Evolutionary conservation across 164 flowering plant species (phyloP).

Genomic region (Tetrastigma voinierianum): DNA sequence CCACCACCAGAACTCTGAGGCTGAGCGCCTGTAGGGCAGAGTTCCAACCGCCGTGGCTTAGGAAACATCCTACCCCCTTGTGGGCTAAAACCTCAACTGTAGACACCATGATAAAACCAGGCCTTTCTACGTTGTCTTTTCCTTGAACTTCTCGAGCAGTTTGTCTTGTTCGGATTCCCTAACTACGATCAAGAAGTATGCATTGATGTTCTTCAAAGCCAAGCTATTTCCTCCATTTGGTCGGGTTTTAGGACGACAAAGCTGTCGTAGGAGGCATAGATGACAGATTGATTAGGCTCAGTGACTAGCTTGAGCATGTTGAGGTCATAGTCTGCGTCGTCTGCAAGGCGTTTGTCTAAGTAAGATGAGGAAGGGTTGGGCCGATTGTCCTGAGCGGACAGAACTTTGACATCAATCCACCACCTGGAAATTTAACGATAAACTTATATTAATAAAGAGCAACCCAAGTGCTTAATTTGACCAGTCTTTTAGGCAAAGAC

Average conservation of each 20-base stretch:
- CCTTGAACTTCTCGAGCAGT: neutral
- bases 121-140: neutral
- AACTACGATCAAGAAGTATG: constrained; percentile 7
- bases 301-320: neutral
- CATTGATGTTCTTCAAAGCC: neutral
- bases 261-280: neutral
- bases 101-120: constrained; percentile 5
- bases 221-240: constrained; percentile 11
- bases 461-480: too few relatives aligned
- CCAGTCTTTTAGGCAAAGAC: too few relatives aligned
- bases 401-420: constrained; percentile 20
- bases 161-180: neutral
- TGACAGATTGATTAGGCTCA: too few relatives aligned
- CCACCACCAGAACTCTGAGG: too few relatives aligned
- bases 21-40: too few relatives aligned
- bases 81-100: constrained; percentile 2
- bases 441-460: too few relatives aligned
- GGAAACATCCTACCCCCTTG: neutral
- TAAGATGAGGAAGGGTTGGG: constrained; percentile 28
- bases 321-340: constrained; percentile 3
- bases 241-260: neutral
- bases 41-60: too few relatives aligned
- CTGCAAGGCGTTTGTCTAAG: constrained; percentile 21
- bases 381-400: constrained; percentile 26
- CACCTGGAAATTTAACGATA: constrained; percentile 13